These are phyloP conservation scores for Scleroderma citrinum DNA, from an alignment of 768 basidiomycete genomes.

Conservation along the genomic window DNA sequence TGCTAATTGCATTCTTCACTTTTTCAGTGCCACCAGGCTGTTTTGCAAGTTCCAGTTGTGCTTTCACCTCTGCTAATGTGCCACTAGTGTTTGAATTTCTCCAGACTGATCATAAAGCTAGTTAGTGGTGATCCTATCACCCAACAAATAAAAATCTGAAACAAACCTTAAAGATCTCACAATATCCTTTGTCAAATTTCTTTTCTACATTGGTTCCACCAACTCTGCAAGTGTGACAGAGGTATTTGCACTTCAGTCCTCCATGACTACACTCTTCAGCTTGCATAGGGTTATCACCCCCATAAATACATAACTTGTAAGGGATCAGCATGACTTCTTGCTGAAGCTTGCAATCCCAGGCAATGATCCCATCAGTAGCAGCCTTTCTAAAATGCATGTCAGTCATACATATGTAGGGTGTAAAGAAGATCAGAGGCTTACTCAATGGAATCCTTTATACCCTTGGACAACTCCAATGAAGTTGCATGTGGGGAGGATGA, in stretches of 20 bases:
- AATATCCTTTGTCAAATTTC: conserved; percentile 20
- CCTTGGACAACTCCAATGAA: conserved; percentile 29
- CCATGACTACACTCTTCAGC: conserved; percentile 29
- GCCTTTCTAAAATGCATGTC: conserved; percentile 5
- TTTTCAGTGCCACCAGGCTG: conserved; percentile 8
- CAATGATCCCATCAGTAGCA: conserved; percentile 2
- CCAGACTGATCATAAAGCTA: no score
- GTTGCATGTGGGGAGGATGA: conserved; percentile 29
- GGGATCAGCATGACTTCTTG: conserved; percentile 23
- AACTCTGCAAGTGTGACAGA: conserved; percentile 28
- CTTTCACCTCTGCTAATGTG: neutral
- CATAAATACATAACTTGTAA: conserved; percentile 16
- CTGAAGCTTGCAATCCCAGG: conserved; percentile 13
- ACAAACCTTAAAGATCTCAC: conserved; percentile 13
- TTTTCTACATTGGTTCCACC: conserved; percentile 22
- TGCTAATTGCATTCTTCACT: conserved; percentile 18
- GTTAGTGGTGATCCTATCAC: no score
- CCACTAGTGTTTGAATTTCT: no score
- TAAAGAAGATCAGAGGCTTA: conserved; percentile 5
- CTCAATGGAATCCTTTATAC: conserved; percentile 22
- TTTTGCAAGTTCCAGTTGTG: conserved; percentile 6
- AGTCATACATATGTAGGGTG: neutral
- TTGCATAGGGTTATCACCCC: conserved; percentile 34
- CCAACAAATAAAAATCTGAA: no score
- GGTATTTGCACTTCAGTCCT: conserved; percentile 25